These are phyloP conservation scores for Pseudoneurospora amorphoporcata DNA, from an alignment of 495 filamentous ascomycete genomes.

Conservation along the genomic window DNA sequence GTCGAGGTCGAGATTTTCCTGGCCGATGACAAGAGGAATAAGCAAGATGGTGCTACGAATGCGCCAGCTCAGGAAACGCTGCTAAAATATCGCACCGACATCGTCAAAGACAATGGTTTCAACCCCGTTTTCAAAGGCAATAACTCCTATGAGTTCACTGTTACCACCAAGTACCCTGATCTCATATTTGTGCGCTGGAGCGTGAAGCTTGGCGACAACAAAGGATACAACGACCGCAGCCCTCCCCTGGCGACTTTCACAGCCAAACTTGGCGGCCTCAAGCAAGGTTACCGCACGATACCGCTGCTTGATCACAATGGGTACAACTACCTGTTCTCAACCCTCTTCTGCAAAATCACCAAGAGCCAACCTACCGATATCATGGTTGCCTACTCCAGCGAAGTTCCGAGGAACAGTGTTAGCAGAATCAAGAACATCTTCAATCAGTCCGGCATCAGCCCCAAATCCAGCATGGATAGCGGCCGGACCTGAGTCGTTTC, in stretches of 20 bases:
- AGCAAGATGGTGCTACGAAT: constrained; percentile 28
- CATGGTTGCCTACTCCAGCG: constrained; percentile 36
- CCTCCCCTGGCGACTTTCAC: constrained; percentile 77
- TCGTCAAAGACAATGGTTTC: constrained; percentile 80
- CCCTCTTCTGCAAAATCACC: constrained; percentile 77
- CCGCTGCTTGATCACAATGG: constrained; percentile 85
- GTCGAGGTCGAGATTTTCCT: constrained; percentile 90
- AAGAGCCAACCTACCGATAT: constrained; percentile 46
- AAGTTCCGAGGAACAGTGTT: constrained; percentile 24
- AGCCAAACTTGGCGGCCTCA: constrained; percentile 78
- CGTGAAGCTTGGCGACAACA: constrained; percentile 73
- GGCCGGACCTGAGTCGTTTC: constrained; percentile 9
- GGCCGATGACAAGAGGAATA: constrained; percentile 73
- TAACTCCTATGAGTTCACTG: constrained; percentile 54
- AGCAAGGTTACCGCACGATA: constrained; percentile 91
- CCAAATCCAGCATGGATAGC: constrained; percentile 36
- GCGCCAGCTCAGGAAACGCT: constrained; percentile 43
- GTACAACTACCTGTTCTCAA: constrained; percentile 89
- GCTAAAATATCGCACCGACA: constrained; percentile 64
- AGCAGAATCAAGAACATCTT: constrained; percentile 42
- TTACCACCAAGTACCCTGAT: constrained; percentile 85
- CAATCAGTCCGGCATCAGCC: constrained; percentile 30
- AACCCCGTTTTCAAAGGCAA: constrained; percentile 64
- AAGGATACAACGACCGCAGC: constrained; percentile 51
- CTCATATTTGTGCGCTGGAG: constrained; percentile 89